Base-by-base conservation (phyloP, 345 rosid genomes). In the Corchorus olitorius region DNA sequence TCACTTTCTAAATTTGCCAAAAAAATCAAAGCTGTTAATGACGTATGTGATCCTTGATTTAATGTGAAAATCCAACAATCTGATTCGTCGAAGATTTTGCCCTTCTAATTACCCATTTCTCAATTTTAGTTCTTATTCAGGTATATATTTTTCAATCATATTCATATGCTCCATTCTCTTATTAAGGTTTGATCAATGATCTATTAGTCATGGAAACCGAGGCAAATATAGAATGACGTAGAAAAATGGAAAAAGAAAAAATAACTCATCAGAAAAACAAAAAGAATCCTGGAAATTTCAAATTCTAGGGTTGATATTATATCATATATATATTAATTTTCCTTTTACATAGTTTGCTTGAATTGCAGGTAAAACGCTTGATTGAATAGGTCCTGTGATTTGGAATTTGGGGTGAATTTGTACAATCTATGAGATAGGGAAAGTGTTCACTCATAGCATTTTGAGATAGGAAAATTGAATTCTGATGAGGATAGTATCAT, bases 91-190 rank as follows among this genome's bases (percentile, higher is more conserved):
- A 45, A 15, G 56, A 74, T 2, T 6, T 33, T 37, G 65, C 22
- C 72, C 43, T 17, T 70, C 61, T 55, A 14, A 52, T 43, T 2
- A 45, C 68, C 2, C 52, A 53, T 62, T 62, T 41, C 3, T 61
- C 49, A 10, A 45, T 35, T 56, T 34, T 35, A 8, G 70, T 74
- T 68, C 22, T 19, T 52, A 53, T 75, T 69, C 59, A 72, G 83
- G 83, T 76, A 43, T 27, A 7, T 19, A 6, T 17, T 7, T 20
- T 55, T 70, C 8, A 4, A 3, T 55, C 50, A 9, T 34, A 22
- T 75, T 55, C 50, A 9, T 34, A 22, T 75, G 39, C 27, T 8
- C 15, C 12, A 39, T 67, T 48, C 68, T 39, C 43, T 27, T n/a
- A 39, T 56, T 41, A 4, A 56, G 7, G 11, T 39, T 43, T 54